Base-by-base conservation (phyloP, 768 basidiomycete genomes). In the Suillus fuscotomentosus region DNA sequence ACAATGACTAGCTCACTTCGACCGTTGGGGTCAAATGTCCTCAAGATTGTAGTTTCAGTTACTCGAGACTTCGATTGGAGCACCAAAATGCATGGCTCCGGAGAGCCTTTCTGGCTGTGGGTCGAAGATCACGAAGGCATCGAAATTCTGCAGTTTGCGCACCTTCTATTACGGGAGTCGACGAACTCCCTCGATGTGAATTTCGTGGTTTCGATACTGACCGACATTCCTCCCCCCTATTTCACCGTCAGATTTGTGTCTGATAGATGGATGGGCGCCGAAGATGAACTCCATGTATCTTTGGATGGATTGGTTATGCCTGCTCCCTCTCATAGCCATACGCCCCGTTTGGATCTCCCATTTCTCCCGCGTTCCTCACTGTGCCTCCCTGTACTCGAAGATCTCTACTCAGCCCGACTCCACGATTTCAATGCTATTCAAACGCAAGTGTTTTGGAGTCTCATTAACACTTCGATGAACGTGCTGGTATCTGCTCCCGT, bases 71-170 rank as follows among this genome's bases (percentile, higher is more conserved):
- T 98, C 76, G 83, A 83, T 15, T 99, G 97, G 97, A 90, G 81
- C 68, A 70, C 79, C 31, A 91, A 86, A 73, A 69, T 89, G 3
- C 95, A 97, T 69, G 91, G 90, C 0, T 80, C 78, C 13, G 79
- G 81, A 2, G 94, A 99, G 74, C 90, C 94, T 2, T 98, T 98
- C 77, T 98, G 94, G 89, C 75, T 99, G 38, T 99, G 97, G 97
- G 79, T 97, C 3, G 95, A 99, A 77, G 94, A 96, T 70, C 82
- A 89, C 43, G 84, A 90, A 41, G 90, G 88, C n/a, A 67, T 84
- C n/a, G 83, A 84, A 43, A 96, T 99, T 70, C 83, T 95, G 13
- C 95, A 97, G 71, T 82, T 91, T 61, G 80, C 88, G 0, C 88
- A 91, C 70, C 77, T 96, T 31, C 70, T 88, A 41, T 85, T 98